These are phyloP conservation scores for Kodamaea hsintzibuensis DNA, from an alignment of 805 yeast species.

Conservation along the genomic window DNA sequence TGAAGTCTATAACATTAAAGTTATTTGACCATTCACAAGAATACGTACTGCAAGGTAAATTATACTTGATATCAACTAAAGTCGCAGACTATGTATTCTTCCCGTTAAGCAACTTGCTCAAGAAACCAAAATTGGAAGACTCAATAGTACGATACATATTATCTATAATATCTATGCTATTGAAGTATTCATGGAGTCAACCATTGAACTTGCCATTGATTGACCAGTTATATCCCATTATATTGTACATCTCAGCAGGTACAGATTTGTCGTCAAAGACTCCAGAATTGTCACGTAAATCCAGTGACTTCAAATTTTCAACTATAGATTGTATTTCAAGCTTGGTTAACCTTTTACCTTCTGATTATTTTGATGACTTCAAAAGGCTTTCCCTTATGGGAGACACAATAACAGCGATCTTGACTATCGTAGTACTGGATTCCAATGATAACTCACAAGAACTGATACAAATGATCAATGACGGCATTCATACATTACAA, in stretches of 20 bases:
- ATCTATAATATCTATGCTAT: constrained; percentile 29
- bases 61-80: constrained; percentile 28
- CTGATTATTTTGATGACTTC: constrained; percentile 18
- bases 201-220: constrained; percentile 22
- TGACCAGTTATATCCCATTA: constrained; percentile 39
- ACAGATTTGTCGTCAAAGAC: constrained; percentile 6
- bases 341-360: constrained; percentile 19
- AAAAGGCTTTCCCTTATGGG: constrained; percentile 31
- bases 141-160: constrained; percentile 24
- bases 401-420: constrained; percentile 24
- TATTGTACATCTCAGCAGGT: constrained; percentile 24
- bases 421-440: constrained; percentile 18
- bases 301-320: constrained; percentile 18
- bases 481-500: constrained; percentile 15
- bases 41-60: neutral
- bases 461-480: constrained; percentile 14
- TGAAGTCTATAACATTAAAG: neutral
- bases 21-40: neutral
- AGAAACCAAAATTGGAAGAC: constrained; percentile 25
- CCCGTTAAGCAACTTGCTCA: constrained; percentile 36
- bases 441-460: constrained; percentile 17
- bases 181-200: constrained; percentile 31
- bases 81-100: constrained; percentile 44
- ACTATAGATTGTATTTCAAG: constrained; percentile 17
- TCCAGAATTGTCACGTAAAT: neutral